Conservation (phyloP, 495 filamentous ascomycete species). For the Chaetomium cochliodes region DNA sequence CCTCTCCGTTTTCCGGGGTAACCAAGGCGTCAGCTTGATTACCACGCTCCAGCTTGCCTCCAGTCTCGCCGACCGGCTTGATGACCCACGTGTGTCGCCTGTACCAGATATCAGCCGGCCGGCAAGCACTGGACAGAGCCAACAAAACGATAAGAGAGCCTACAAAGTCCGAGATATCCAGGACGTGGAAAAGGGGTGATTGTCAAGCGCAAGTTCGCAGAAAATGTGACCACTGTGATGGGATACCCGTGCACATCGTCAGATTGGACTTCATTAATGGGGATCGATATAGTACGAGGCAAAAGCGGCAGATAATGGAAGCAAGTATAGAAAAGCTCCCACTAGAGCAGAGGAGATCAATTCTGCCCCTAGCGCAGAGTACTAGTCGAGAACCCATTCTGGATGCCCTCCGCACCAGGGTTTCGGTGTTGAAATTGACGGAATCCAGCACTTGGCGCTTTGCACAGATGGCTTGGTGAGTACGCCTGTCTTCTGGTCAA, state of each 20-base stretch:
- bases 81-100: slow-evolving; percentile 6
- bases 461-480: slow-evolving; percentile 34
- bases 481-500: background rate
- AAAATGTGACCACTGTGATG: slow-evolving; percentile 36
- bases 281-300: slow-evolving; percentile 16
- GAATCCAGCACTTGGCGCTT: slow-evolving; percentile 34
- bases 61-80: background rate
- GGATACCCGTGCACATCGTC: slow-evolving; percentile 32
- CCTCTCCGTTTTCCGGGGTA: slow-evolving; percentile 2
- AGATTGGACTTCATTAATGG: slow-evolving; percentile 32
- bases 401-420: slow-evolving; percentile 66
- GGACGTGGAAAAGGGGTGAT: slow-evolving; percentile 36
- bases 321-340: slow-evolving; percentile 30
- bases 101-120: background rate
- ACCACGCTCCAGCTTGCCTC: slow-evolving; percentile 16
- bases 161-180: slow-evolving; percentile 30
- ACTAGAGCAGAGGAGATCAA: slow-evolving; percentile 18
- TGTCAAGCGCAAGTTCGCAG: slow-evolving; percentile 24
- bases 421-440: slow-evolving; percentile 38
- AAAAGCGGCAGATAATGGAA: slow-evolving; percentile 27
- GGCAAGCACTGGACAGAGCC: background rate
- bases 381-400: slow-evolving; percentile 67
- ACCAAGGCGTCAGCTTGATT: slow-evolving; percentile 19
- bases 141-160: background rate
- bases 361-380: slow-evolving; percentile 58